These are phyloP conservation scores for Austropuccinia psidii DNA, from an alignment of 1,284 basidiomycete species.

Conservation along the genomic window DNA sequence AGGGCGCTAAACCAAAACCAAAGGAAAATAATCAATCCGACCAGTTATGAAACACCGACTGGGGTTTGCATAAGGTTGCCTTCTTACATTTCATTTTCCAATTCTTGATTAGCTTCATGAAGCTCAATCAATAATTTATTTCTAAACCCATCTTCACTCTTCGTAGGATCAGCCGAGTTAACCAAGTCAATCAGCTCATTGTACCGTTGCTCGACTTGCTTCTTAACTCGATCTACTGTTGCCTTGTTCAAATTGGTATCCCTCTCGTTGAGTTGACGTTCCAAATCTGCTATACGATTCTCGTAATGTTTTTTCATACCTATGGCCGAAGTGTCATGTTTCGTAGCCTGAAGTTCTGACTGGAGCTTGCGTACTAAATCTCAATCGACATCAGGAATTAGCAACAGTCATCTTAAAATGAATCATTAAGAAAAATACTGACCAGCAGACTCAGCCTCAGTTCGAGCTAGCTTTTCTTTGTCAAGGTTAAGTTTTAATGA, in stretches of 20 bases:
- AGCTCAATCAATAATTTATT: conserved; percentile 63
- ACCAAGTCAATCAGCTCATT: conserved; percentile 62
- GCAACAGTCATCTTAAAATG: not conserved
- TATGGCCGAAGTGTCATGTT: conserved; percentile 4
- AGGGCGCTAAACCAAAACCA: conserved; percentile 49
- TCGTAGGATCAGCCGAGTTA: conserved; percentile 50
- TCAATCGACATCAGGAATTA: not conserved
- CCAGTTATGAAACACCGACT: conserved; percentile 48
- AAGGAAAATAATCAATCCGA: conserved; percentile 48
- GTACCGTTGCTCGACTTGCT: conserved; percentile 61
- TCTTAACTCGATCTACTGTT: conserved; percentile 56
- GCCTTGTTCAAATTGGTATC: conserved; percentile 40
- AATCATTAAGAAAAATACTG: not conserved
- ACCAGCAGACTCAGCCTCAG: conserved; percentile 57
- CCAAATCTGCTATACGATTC: conserved; percentile 43
- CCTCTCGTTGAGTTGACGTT: conserved; percentile 42
- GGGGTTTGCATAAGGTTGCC: conserved; percentile 42
- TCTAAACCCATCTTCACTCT: conserved; percentile 52
- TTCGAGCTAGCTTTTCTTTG: conserved; percentile 45
- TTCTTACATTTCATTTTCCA: conserved; percentile 57
- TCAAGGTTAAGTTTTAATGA: conserved; percentile 41
- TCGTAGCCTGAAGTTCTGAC: conserved; percentile 24
- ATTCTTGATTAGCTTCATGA: conserved; percentile 58
- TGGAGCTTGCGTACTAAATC: conserved; percentile 23
- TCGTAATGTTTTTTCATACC: conserved; percentile 47